A percentile compares a stretch with the other conserved stretches of the same genome.
Conservation (phyloP, 257 asterid species). For the Scutellaria minor region DNA sequence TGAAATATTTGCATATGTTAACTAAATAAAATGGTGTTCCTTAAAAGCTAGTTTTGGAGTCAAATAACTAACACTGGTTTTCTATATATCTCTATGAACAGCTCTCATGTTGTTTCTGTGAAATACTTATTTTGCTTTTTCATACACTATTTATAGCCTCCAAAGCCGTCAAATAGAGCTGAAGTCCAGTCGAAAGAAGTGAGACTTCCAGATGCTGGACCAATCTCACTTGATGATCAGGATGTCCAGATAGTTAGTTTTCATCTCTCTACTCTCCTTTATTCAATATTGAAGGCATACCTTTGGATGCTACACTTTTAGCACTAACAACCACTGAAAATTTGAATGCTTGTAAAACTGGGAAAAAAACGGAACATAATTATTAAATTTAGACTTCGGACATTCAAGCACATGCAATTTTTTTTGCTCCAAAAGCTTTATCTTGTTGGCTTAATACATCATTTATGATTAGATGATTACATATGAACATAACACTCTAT, state of each 20-base stretch:
- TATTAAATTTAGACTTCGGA: conserved; percentile 5
- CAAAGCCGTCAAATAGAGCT: too few relatives aligned
- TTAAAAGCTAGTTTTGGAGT: conserved; percentile 14
- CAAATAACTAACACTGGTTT: background rate
- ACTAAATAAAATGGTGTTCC: background rate
- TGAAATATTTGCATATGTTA: conserved; percentile 44
- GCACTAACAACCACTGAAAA: background rate
- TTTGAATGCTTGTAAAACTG: background rate
- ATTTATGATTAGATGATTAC: too few relatives aligned
- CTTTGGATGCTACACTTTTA: conserved; percentile 17
- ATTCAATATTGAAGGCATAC: conserved; percentile 1
- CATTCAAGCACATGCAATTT: conserved; percentile 1
- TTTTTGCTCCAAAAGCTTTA: conserved; percentile 1
- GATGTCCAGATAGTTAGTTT: conserved; percentile 84
- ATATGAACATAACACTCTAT: too few relatives aligned
- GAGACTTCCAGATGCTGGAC: conserved; percentile 47
- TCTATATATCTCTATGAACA: background rate
- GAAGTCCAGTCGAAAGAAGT: too few relatives aligned
- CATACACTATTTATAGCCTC: too few relatives aligned
- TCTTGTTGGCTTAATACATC: too few relatives aligned
- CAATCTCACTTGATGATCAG: conserved; percentile 85
- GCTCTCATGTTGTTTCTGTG: conserved; percentile 9
- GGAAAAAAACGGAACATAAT: background rate
- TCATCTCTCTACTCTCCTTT: conserved; percentile 27
- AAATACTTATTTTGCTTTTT: background rate